Percentiles rank a stretch among this genome's conserved stretches.
Evolutionary conservation across 148 eudicot species (phyloP).

Genomic region (Fagopyrum homotropicum): DNA sequence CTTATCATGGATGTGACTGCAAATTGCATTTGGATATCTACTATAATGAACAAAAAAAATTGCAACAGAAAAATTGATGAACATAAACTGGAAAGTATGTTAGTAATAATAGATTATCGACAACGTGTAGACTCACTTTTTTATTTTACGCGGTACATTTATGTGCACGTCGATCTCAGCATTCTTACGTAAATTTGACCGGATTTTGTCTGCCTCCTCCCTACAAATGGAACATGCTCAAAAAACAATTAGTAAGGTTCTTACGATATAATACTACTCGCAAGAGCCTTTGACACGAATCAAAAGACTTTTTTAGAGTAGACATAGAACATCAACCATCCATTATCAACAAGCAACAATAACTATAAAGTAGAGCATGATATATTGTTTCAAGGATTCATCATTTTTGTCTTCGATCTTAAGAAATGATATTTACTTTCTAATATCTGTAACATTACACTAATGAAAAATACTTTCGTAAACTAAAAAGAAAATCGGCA

Average conservation of each 20-base stretch:
- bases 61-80: not conserved
- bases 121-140: slow-evolving; percentile 33
- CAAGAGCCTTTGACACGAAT: not conserved
- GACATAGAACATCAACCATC: not conserved
- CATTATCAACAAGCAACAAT: not conserved
- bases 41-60: not conserved
- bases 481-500: not conserved
- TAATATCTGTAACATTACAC: not conserved
- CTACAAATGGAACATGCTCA: slow-evolving; percentile 23
- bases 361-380: not conserved
- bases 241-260: not conserved
- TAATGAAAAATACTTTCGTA: not conserved
- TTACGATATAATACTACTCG: not conserved
- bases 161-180: slow-evolving; percentile 19
- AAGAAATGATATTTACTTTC: not conserved
- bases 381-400: not conserved
- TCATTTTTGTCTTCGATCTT: not conserved
- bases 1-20: not conserved
- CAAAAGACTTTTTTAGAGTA: not conserved
- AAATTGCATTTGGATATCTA: not conserved
- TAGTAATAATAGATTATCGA: not conserved
- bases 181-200: slow-evolving; percentile 19
- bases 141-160: slow-evolving; percentile 42
- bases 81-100: not conserved
- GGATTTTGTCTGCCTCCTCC: slow-evolving; percentile 64